phyloP scores from a whole-genome alignment of 148 eudicot genomes.

The Chenopodium berlandieri region DNA sequence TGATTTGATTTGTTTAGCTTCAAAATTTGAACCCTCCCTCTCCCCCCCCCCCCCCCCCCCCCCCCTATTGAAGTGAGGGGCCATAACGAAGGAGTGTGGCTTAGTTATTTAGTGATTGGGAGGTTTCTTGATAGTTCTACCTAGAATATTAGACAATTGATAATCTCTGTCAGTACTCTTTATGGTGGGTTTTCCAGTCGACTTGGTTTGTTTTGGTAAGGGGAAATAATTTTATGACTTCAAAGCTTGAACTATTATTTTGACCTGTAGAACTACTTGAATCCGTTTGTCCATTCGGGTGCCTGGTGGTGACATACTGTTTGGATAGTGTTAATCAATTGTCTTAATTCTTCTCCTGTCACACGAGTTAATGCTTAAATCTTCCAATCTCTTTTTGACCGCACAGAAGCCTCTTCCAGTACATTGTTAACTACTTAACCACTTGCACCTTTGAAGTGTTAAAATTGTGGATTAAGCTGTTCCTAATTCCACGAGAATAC shows the following conservation, averaged over 20 bases:
- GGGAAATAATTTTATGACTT: not conserved
- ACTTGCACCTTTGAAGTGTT: not conserved
- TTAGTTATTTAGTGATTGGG: not conserved
- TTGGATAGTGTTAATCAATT: not conserved
- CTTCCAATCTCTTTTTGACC: not conserved
- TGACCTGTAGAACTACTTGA: not conserved
- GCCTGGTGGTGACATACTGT: not conserved
- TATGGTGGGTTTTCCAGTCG: not conserved
- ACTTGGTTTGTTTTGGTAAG: not conserved
- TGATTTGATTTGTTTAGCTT: not conserved
- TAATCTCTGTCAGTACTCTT: not conserved
- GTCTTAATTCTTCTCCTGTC: not conserved
- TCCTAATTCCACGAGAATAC: not conserved
- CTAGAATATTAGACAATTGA: not conserved
- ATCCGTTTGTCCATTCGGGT: not conserved
- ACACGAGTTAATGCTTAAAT: not conserved
- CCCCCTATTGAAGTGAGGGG: not conserved
- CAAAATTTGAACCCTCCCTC: not conserved
- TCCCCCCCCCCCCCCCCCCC: too few species aligned
- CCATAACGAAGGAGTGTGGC: not conserved
- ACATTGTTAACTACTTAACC: not conserved
- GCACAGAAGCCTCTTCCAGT: not conserved
- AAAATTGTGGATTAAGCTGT: not conserved
- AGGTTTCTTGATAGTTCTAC: not conserved
- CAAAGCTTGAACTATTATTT: not conserved